Evolutionary conservation across 2,329 filamentous ascomycete genomes (phyloP).

Genomic region (Scortechinia acanthostroma): DNA sequence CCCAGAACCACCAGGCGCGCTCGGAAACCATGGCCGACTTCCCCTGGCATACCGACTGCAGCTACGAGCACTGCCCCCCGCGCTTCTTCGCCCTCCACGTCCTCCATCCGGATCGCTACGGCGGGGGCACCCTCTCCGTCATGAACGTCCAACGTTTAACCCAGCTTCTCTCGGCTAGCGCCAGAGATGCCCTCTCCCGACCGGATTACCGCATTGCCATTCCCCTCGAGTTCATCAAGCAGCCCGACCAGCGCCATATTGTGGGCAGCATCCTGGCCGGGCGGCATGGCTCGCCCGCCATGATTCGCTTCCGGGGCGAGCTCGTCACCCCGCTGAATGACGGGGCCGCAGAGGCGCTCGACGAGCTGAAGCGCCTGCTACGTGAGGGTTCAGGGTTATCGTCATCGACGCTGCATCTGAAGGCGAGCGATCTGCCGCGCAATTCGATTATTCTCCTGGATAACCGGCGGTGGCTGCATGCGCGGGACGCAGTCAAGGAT

Average conservation of each 20-base stretch:
- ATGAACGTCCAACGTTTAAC: conserved; percentile 20
- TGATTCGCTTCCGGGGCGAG: neutral
- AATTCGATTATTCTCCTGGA: neutral
- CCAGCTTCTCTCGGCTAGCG: conserved; percentile 12
- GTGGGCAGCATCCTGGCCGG: conserved; percentile 12
- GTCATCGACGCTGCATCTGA: neutral
- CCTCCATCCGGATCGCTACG: conserved; percentile 25
- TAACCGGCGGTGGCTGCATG: conserved; percentile 20
- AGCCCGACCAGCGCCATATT: conserved; percentile 8
- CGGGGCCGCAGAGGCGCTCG: neutral
- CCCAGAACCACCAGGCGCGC: conserved; percentile 20
- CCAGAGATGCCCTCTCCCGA: conserved; percentile 10
- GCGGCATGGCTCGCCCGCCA: neutral
- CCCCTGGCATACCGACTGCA: conserved; percentile 34
- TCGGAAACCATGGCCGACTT: conserved; percentile 32
- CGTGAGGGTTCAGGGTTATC: neutral
- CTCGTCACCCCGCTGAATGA: neutral
- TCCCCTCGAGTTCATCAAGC: conserved; percentile 23
- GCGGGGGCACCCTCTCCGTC: conserved; percentile 28
- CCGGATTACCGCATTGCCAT: conserved; percentile 20
- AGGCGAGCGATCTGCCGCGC: neutral
- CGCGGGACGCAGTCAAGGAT: conserved; percentile 19
- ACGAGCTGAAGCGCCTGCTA: neutral
- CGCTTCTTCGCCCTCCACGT: conserved; percentile 31
- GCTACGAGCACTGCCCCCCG: conserved; percentile 26